Conservation (phyloP, 2,329 filamentous ascomycete species). For the Chaetomiaceae sp. region DNA sequence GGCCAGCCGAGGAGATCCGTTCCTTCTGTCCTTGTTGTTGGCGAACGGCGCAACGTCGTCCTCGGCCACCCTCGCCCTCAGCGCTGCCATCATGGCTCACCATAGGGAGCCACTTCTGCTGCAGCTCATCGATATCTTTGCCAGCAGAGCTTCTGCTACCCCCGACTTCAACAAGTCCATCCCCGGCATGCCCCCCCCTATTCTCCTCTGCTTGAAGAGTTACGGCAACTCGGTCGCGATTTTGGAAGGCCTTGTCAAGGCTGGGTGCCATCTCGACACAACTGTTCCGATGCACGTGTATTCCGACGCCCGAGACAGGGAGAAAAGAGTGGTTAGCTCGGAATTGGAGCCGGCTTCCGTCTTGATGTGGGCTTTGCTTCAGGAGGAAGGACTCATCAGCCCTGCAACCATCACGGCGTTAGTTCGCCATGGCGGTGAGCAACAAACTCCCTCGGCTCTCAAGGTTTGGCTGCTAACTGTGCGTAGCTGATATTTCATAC, state of each 20-base stretch:
- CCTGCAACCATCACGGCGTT: constrained; percentile 14
- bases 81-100: constrained; percentile 20
- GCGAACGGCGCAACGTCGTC: constrained; percentile 14
- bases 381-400: constrained; percentile 16
- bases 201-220: constrained; percentile 21
- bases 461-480: constrained; percentile 4
- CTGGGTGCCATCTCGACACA: constrained; percentile 19
- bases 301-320: not conserved
- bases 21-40: constrained; percentile 17
- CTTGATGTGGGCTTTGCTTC: constrained; percentile 23
- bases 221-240: constrained; percentile 19
- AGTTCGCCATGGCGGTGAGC: constrained; percentile 22
- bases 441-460: not conserved
- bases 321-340: constrained; percentile 1
- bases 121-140: constrained; percentile 16
- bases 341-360: constrained; percentile 20
- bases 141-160: constrained; percentile 1
- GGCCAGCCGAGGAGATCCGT: constrained; percentile 19
- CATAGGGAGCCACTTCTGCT: constrained; percentile 18
- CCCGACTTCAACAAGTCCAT: constrained; percentile 20
- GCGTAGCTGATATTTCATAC: constrained; percentile 22
- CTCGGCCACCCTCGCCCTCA: constrained; percentile 19
- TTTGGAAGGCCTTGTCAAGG: constrained; percentile 16
- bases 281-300: constrained; percentile 19
- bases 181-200: constrained; percentile 20